Evolutionary conservation across 176 grass and related monocot species (phyloP).

Genomic region (Bonia amplexicaulis): DNA sequence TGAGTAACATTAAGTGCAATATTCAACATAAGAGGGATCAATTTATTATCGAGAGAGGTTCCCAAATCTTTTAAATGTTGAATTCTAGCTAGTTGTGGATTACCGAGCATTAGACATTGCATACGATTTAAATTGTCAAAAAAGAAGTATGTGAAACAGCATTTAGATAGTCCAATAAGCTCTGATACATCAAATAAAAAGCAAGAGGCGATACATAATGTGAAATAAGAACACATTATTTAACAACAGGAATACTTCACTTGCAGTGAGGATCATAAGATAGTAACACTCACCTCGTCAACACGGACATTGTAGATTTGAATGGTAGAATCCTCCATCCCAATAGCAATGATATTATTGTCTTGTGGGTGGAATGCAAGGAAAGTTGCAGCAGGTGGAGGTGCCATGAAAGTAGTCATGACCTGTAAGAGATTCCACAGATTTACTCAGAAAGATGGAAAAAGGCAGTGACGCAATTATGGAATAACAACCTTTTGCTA

Average conservation of each 20-base stretch:
- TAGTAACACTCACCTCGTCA: conserved; percentile 59
- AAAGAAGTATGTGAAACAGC: not conserved
- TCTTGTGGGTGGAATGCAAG: conserved; percentile 97
- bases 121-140: not conserved
- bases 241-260: not conserved
- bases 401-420: conserved; percentile 99
- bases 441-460: not conserved
- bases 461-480: not conserved
- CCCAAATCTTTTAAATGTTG: not conserved
- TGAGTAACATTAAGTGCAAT: not conserved
- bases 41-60: not conserved
- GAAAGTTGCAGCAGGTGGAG: conserved; percentile 91
- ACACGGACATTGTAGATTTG: conserved; percentile 99
- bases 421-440: conserved; percentile 45
- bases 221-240: not conserved
- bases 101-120: not conserved
- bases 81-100: not conserved
- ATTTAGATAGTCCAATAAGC: not conserved
- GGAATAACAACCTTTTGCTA: not conserved
- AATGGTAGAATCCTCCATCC: conserved; percentile 98
- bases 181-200: not conserved
- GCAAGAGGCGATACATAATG: not conserved
- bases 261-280: conserved; percentile 7
- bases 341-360: conserved; percentile 99
- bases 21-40: not conserved